These are phyloP conservation scores for Arctium lappa DNA, from an alignment of 129 eudicot species.

Conservation along the genomic window DNA sequence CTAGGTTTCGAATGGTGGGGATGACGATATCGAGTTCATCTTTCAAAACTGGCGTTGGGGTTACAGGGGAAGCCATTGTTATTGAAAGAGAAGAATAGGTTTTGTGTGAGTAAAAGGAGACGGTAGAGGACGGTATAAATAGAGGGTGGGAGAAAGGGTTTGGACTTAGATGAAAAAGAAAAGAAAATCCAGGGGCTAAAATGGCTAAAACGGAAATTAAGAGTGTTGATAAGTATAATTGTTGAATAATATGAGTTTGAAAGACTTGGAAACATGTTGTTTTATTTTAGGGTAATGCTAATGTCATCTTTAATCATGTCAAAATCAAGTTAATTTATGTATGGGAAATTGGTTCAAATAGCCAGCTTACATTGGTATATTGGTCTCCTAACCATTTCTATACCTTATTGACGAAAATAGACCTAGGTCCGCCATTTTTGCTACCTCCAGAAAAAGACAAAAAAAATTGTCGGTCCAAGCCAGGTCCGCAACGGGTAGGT, in stretches of 20 bases:
- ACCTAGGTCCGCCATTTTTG: too few relatives aligned
- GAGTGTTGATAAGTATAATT: not conserved
- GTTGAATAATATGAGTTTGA: not conserved
- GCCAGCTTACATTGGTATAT: too few relatives aligned
- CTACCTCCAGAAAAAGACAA: too few relatives aligned
- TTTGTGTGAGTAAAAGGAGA: constrained; percentile 19
- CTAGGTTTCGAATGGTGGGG: constrained; percentile 70
- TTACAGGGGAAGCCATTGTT: constrained; percentile 33
- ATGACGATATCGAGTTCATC: constrained; percentile 59
- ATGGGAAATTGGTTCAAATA: too few relatives aligned
- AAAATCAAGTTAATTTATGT: too few relatives aligned
- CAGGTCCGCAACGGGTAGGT: too few relatives aligned
- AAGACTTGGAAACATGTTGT: not conserved
- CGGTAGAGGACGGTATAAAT: constrained; percentile 5
- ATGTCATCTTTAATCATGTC: too few relatives aligned
- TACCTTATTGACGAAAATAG: too few relatives aligned
- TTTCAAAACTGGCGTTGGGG: constrained; percentile 44
- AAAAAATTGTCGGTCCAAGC: too few relatives aligned
- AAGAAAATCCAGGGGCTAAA: not conserved
- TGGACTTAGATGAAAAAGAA: not conserved
- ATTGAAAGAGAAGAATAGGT: constrained; percentile 6
- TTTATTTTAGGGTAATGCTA: too few relatives aligned
- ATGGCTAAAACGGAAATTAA: not conserved
- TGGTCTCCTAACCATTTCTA: too few relatives aligned
- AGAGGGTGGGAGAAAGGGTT: not conserved